These are phyloP conservation scores for Eutypella sp. DNA, from an alignment of 2,329 filamentous ascomycete genomes.

Conservation along the genomic window DNA sequence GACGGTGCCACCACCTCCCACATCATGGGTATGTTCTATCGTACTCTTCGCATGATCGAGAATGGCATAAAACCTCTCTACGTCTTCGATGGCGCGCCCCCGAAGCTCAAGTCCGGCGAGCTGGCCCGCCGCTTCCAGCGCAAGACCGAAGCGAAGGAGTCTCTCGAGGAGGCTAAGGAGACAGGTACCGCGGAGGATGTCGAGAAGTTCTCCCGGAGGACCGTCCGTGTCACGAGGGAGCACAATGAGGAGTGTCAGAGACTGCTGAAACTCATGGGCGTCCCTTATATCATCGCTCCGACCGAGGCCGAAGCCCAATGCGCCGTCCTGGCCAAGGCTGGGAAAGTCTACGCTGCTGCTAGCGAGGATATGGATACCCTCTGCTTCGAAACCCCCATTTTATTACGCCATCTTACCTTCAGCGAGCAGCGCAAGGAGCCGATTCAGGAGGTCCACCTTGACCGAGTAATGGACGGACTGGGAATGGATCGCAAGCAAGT, in stretches of 20 bases:
- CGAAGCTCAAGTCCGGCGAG: conserved; percentile 96
- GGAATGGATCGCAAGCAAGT: conserved; percentile 85
- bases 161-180: conserved; percentile 92
- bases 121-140: conserved; percentile 93
- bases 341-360: conserved; percentile 94
- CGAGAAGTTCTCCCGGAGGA: conserved; percentile 92
- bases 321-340: conserved; percentile 79
- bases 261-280: conserved; percentile 88
- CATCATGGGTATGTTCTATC: conserved; percentile 99
- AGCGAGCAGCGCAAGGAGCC: conserved; percentile 97
- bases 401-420: conserved; percentile 90
- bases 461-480: conserved; percentile 80
- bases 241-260: conserved; percentile 94
- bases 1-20: conserved; percentile 95
- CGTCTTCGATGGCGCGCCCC: conserved; percentile 94
- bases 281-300: conserved; percentile 90
- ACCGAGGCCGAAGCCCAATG: conserved; percentile 98
- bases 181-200: conserved; percentile 95
- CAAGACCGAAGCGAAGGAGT: conserved; percentile 86
- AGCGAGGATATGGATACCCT: conserved; percentile 99
- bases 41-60: conserved; percentile 94
- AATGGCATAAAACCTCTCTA: conserved; percentile 98
- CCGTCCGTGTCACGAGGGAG: conserved; percentile 90
- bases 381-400: conserved; percentile 87
- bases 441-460: conserved; percentile 88